Percentiles rank a stretch among this genome's conserved stretches.
Evolutionary conservation across 2,329 filamentous ascomycete species (phyloP).

Genomic region (Aciculosporium take): DNA sequence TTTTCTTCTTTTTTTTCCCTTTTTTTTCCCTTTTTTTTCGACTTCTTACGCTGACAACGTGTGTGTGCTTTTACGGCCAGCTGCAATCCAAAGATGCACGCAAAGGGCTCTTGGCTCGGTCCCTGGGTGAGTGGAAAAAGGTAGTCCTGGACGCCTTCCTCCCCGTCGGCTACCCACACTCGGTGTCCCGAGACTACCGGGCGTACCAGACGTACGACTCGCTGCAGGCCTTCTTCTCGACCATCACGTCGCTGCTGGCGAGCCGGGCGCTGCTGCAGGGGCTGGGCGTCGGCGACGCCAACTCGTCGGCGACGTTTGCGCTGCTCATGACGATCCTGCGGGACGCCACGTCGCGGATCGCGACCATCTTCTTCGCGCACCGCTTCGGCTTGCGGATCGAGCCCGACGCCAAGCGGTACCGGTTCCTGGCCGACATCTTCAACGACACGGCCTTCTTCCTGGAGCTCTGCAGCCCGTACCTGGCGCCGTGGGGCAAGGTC

Average conservation of each 20-base stretch:
- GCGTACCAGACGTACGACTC: conserved; percentile 60
- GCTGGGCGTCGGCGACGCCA: conserved; percentile 71
- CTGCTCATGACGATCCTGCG: conserved; percentile 73
- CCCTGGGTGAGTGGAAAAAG: conserved; percentile 22
- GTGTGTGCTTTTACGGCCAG: no score
- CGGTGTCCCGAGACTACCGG: conserved; percentile 72
- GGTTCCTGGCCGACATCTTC: conserved; percentile 74
- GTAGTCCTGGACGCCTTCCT: conserved; percentile 56
- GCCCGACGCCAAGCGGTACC: conserved; percentile 81
- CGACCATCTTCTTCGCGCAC: conserved; percentile 78
- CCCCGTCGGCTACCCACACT: conserved; percentile 76
- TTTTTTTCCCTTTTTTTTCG: no score
- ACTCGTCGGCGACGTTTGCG: conserved; percentile 64
- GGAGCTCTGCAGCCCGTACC: conserved; percentile 66
- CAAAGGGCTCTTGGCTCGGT: conserved; percentile 15
- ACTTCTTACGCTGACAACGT: no score
- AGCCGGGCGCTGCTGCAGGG: conserved; percentile 67
- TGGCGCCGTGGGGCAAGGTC: conserved; percentile 41
- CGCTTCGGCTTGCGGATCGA: conserved; percentile 69
- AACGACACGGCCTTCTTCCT: conserved; percentile 78
- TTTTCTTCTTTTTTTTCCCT: no score
- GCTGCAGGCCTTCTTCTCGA: conserved; percentile 70
- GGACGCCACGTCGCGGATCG: conserved; percentile 64
- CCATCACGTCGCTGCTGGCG: conserved; percentile 65
- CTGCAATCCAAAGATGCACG: conserved; percentile 11